Percentiles rank a stretch among this genome's conserved stretches.
phyloP scores from a whole-genome alignment of 805 yeast species.

The Kazachstania bromeliacearum region DNA sequence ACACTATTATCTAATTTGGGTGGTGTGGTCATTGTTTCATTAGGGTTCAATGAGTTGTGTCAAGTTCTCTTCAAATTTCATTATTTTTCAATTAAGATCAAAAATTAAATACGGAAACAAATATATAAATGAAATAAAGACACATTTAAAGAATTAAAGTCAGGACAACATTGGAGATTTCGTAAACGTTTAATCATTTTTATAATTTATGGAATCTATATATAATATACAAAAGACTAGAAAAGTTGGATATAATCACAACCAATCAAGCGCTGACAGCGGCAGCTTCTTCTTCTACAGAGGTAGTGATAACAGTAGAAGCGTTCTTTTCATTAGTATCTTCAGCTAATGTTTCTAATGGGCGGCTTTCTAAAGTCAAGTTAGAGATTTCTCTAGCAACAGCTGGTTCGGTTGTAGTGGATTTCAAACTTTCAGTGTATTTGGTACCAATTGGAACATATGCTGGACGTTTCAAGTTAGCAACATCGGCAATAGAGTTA shows the following conservation, averaged over 20 bases:
- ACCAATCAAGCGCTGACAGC: slow-evolving; percentile 1
- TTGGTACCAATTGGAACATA: slow-evolving; percentile 20
- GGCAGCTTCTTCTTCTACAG: slow-evolving; percentile 2
- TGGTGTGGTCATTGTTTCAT: too few relatives aligned
- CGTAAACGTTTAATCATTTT: not conserved
- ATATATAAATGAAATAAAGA: too few relatives aligned
- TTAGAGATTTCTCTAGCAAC: slow-evolving; percentile 1
- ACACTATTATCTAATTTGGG: too few relatives aligned
- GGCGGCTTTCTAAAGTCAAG: slow-evolving; percentile 1
- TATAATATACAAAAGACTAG: not conserved
- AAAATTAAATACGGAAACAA: too few relatives aligned
- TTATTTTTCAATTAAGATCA: too few relatives aligned
- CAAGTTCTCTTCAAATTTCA: too few relatives aligned
- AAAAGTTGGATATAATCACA: not conserved
- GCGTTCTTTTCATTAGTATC: not conserved
- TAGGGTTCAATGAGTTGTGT: too few relatives aligned
- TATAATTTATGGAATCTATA: not conserved
- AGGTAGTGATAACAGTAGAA: not conserved
- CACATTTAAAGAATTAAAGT: too few relatives aligned
- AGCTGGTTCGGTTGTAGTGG: not conserved
- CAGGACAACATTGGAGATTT: too few relatives aligned
- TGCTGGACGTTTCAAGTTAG: slow-evolving; percentile 32
- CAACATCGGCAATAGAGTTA: slow-evolving; percentile 9
- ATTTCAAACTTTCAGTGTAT: slow-evolving; percentile 5
- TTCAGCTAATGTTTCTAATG: slow-evolving; percentile 1